Evolutionary conservation across 257 asterid species (phyloP), one percentile per base, ranked within the genome.

Genomic region (Salvia hispanica): DNA sequence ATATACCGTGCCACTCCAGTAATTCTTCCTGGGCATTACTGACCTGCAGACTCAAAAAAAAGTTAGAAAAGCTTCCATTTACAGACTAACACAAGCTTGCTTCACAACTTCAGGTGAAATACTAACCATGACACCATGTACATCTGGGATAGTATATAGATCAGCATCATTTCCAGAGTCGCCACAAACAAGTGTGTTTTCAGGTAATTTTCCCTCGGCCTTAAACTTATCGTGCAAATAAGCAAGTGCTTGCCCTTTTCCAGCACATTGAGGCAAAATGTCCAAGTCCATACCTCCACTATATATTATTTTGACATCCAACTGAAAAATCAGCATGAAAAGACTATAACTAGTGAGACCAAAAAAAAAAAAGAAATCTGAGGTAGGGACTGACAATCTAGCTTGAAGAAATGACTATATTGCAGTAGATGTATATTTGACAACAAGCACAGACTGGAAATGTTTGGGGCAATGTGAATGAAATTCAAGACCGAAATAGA

Each of bases 151-250:
- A 68, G 84, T 88, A 66, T 88, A 94, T 47, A 94, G 74, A 46
- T 94, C 99, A 28, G 99, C 97, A 69, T 91, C 99, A 73, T 94
- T 94, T 66, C 99, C 99, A 7, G 99, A 94, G 78, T 94, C 99
- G n/a, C 99, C 97, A 66, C 99, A 94, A 65, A 83, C 99, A 79
- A 94, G 95, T 14, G 99, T 94, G 75, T 87, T 94, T 50, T 66
- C 69, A 40, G 99, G 99, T 43, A 78, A 74, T 80, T 85, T 85
- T 8, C 85, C 89, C 80, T 72, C 89, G 0, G 74, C 74, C 77
- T 80, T 87, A 72, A 91, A 82, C 71, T 81, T 94, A 69, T 83
- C 79, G 66, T 84, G 99, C 85, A 94, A 75, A 81, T 94, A 94
- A 73, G 96, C 95, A 73, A 94, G 96, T 67, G 99, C 99, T 78